Evolutionary conservation across 2,329 filamentous ascomycete species (phyloP), one percentile per base, ranked within the genome.

Genomic region (Thermothelomyces thermophilus): DNA sequence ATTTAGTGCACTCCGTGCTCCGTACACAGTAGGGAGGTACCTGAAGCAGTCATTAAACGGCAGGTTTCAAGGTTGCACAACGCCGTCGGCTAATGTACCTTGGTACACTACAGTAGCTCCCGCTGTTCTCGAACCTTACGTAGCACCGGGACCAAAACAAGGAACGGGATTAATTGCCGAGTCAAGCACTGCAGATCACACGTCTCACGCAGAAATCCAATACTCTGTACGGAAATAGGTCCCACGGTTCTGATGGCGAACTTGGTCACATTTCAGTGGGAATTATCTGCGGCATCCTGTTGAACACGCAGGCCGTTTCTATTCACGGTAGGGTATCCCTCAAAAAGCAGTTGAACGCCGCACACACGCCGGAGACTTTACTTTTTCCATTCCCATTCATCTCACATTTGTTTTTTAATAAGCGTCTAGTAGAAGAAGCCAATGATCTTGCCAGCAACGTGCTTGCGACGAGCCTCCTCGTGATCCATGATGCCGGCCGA

Each of bases 401-500:
- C 48, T 57, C 50, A 45, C 46, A 50, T 52, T 51, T 35, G 19
- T 10, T 46, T 54, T 53, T 48, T 19, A 6, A 10, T 10, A 9
- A 19, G 20, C 48, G 39, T 55, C 56, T 93, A 96, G 83, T 96
- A 97, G 83, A 96, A 96, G 86, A 97, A 98, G 67, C 93, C 93
- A 66, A 97, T 88, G 76, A 98, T 88, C 85, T 98, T 98, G 77
- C 93, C 93, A 64, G 91, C 84, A 70, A 97, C 93, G 80, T 98
- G 93, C 85, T 97, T 97, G 74, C 93, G 83, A 71, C 93, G 82
- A 64, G 93, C 93, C 84, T 98, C 93, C 82, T 98, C 93, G 80
- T 98, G 93, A 80, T 98, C 93, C 91, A 98, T 97, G 75, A 98
- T 98, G 74, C 93, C 93, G 60, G 93, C 90, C 55, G 90, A 96